Evolutionary conservation across 768 basidiomycete species (phyloP).

Genomic region (Pleurotus platypus): DNA sequence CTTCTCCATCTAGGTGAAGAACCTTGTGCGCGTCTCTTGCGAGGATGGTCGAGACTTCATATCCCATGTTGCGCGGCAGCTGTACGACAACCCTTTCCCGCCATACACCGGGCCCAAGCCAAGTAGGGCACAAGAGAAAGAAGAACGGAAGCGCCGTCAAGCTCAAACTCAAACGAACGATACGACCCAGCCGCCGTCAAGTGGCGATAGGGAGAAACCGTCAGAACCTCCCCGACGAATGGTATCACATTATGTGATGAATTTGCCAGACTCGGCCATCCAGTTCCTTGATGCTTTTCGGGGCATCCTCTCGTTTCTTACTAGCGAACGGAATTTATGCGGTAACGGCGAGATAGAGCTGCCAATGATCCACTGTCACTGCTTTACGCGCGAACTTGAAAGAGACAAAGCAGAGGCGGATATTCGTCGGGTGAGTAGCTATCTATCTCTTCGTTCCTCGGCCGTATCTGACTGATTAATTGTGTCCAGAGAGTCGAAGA

Average conservation of each 20-base stretch:
- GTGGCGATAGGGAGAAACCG: conserved; percentile 15
- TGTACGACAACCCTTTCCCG: conserved; percentile 66
- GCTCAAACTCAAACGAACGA: conserved; percentile 18
- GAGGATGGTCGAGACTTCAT: conserved; percentile 91
- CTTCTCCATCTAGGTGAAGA: conserved; percentile 49
- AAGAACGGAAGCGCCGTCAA: conserved; percentile 36
- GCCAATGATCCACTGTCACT: conserved; percentile 95
- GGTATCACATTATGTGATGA: conserved; percentile 95
- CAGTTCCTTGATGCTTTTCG: conserved; percentile 86
- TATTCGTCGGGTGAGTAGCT: conserved; percentile 67
- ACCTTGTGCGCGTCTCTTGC: conserved; percentile 68
- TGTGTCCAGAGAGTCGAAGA: conserved; percentile 65
- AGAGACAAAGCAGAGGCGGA: conserved; percentile 65
- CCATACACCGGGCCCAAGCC: conserved; percentile 45
- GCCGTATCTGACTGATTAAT: conserved; percentile 12
- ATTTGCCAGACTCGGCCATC: conserved; percentile 90
- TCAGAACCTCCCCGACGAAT: conserved; percentile 35
- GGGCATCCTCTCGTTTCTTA: conserved; percentile 52
- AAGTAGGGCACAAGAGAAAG: conserved; percentile 41
- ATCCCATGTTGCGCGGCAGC: conserved; percentile 44
- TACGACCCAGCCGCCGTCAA: conserved; percentile 10
- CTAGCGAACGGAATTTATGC: conserved; percentile 2
- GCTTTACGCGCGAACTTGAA: conserved; percentile 88
- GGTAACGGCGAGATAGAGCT: conserved; percentile 45
- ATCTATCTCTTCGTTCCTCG: conserved; percentile 5